Percentiles rank a stretch among this genome's conserved stretches.
These are phyloP conservation scores for Phytophthora megakarya DNA, from an alignment of 352 stramenopile genomes.

Conservation along the genomic window DNA sequence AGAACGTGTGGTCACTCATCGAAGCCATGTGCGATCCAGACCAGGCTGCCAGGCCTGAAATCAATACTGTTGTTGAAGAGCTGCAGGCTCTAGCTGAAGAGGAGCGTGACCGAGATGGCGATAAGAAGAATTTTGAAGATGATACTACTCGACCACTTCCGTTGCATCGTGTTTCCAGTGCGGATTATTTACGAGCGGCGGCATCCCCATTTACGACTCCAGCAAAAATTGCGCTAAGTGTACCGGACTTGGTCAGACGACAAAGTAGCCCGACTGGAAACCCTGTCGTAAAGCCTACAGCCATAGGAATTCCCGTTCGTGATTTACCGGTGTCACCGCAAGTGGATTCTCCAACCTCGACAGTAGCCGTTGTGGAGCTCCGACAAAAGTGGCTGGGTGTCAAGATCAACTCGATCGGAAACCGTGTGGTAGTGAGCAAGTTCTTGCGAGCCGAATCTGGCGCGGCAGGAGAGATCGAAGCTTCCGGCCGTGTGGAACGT, in stretches of 20 bases:
- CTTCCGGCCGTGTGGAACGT: conserved; percentile 56
- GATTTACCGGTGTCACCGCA: conserved; percentile 17
- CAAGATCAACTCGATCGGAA: conserved; percentile 80
- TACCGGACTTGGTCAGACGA: conserved; percentile 14
- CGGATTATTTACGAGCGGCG: conserved; percentile 30
- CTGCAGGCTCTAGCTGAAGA: conserved; percentile 54
- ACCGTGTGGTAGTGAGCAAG: conserved; percentile 74
- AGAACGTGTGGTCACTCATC: conserved; percentile 54
- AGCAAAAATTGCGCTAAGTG: conserved; percentile 15
- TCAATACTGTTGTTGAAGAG: conserved; percentile 51
- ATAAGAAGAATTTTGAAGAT: conserved; percentile 28
- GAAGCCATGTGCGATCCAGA: conserved; percentile 60
- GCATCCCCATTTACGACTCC: conserved; percentile 17
- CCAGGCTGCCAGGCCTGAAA: conserved; percentile 48
- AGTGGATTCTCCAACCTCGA: conserved; percentile 10
- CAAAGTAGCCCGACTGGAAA: conserved; percentile 30
- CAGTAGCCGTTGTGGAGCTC: conserved; percentile 47
- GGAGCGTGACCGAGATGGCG: conserved; percentile 47
- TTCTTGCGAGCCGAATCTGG: conserved; percentile 64
- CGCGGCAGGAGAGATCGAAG: conserved; percentile 71
- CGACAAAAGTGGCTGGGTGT: conserved; percentile 75
- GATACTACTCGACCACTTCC: conserved; percentile 25
- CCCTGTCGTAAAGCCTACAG: conserved; percentile 4
- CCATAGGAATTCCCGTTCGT: conserved; percentile 28
- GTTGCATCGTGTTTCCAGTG: conserved; percentile 33